Base-by-base conservation (phyloP, 2,329 filamentous ascomycete species). In the Xylaria sp. region DNA sequence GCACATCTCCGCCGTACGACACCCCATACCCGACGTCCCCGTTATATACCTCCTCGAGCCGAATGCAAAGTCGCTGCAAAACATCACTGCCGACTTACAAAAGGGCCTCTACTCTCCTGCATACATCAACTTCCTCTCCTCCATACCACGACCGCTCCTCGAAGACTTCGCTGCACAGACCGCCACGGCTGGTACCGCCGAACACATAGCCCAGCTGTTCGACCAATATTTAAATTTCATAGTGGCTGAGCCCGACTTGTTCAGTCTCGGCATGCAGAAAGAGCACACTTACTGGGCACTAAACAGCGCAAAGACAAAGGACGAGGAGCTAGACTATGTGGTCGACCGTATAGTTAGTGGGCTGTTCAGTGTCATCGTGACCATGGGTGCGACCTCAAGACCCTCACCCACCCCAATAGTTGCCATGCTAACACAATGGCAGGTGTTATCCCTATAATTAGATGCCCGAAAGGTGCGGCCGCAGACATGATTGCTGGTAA, bases 151-250 rank as follows among this genome's bases (percentile, higher is more conserved):
- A 71, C 91, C 94, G 8, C 85, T 98, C 18, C 88, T 99, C 60
- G 96, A 99, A 84, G 95, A 98, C 70, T 98, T 99, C 79, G 96
- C 94, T 4, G 87, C 92, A 18, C 91, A 97, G 78, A 97, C 95
- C 12, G 94, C 93, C 5, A 84, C 92, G 35, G 90, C 93, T 13
- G 93, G 91, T 29, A 97, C 94, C 0, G 90, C 95, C 5, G 95
- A 98, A 74, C 90, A 92, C 75, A 94, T 99, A 71, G 91, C 94
- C 1, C 94, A 98, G 77, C 88, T 99, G 6, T 99, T 91, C 75
- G 96, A 99, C 79, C 96, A 99, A 79, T 98, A 98, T 78, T 85
- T 99, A 63, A 98, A 99, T 81, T 99, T 98, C 77, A 92, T 98
- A 71, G 95, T 98, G 50, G 93, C 93, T 40, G 96, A 99, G 79